Conservation (phyloP, 495 filamentous ascomycete species). For the Annulohypoxylon nitens region DNA sequence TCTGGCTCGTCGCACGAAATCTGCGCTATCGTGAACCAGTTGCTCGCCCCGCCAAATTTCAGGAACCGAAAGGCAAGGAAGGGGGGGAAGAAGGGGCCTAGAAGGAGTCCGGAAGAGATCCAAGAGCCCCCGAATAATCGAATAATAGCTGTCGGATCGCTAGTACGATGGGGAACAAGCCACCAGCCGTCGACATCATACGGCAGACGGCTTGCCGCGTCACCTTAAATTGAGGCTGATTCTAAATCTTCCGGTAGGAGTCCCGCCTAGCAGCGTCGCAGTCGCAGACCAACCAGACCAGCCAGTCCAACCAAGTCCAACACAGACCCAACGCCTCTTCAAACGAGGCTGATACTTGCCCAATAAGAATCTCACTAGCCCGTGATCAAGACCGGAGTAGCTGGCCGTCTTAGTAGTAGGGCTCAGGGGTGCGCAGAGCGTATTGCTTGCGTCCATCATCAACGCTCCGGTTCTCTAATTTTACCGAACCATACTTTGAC, state of each 20-base stretch:
- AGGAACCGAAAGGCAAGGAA: slow-evolving; percentile 39
- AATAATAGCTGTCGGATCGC: slow-evolving; percentile 28
- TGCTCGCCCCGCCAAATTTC: slow-evolving; percentile 41
- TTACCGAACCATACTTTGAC: slow-evolving; percentile 48
- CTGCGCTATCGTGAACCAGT: slow-evolving; percentile 38
- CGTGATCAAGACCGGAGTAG: slow-evolving; percentile 36
- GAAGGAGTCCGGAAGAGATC: slow-evolving; percentile 33
- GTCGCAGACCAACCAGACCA: not conserved
- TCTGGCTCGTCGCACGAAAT: slow-evolving; percentile 31
- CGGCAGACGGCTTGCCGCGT: slow-evolving; percentile 38
- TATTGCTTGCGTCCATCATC: slow-evolving; percentile 41
- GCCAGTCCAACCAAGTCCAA: no score
- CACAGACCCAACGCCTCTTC: slow-evolving; percentile 30
- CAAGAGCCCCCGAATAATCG: slow-evolving; percentile 32
- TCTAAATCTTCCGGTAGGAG: slow-evolving; percentile 46
- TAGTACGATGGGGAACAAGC: slow-evolving; percentile 32
- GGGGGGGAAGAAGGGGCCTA: slow-evolving; percentile 12
- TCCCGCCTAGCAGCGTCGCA: slow-evolving; percentile 34
- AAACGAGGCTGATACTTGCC: slow-evolving; percentile 44
- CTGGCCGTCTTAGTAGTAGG: slow-evolving; percentile 34
- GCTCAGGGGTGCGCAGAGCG: slow-evolving; percentile 13
- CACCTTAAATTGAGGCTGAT: slow-evolving; percentile 49
- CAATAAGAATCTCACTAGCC: slow-evolving; percentile 27
- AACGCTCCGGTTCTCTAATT: slow-evolving; percentile 45
- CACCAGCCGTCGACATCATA: slow-evolving; percentile 39